Base-by-base conservation (phyloP, 2,329 filamentous ascomycete genomes). In the Phaeosphaeria sp. region DNA sequence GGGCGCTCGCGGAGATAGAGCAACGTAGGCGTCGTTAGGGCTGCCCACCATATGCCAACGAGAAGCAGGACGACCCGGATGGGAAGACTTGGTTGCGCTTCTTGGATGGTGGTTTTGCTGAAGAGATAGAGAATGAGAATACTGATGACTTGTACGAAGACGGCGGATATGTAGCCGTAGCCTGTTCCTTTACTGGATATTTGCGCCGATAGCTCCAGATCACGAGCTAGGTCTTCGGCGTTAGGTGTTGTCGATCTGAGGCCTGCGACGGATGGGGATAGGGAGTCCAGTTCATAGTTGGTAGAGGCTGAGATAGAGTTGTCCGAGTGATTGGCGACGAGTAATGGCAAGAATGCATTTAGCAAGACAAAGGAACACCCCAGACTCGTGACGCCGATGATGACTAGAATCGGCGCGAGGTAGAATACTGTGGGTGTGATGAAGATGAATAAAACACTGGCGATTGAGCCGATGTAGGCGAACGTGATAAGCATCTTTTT, bases 281-380 rank as follows among this genome's bases (percentile, higher is more conserved):
- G 44, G 3, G 62, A 58, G 33, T 75, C 72, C 1, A 74, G 65
- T 33, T 75, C 72, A 47, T 71, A 63, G n/a, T 65, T 65, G 6
- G 64, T 56, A 5, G 55, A 58, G 25, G 64, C 58, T 6, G 56
- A 55, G 1, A 52, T 41, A 1, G 67, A 50, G 9, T 55, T 59
- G n/a, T 72, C 58, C 2, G 91, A 89, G 73, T 97, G 91, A 66
- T 96, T 89, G 43, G 92, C 86, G 48, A 97, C 93, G 13, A 97
- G 83, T 2, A 97, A 82, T 0, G 94, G 94, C 21, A 98, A 80
- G 67, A 96, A 97, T 0, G 93, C 95, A 79, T 98, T 98, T 22
- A 97, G 82, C n/a, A 98, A 82, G 2, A 97, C 93, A 75, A 97
- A 97, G 0, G 92, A 96, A n/a, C 92, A 93, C 18, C 94, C 94